Base-by-base conservation (phyloP, 73 alveolate species). In the Stentor coeruleus region DNA sequence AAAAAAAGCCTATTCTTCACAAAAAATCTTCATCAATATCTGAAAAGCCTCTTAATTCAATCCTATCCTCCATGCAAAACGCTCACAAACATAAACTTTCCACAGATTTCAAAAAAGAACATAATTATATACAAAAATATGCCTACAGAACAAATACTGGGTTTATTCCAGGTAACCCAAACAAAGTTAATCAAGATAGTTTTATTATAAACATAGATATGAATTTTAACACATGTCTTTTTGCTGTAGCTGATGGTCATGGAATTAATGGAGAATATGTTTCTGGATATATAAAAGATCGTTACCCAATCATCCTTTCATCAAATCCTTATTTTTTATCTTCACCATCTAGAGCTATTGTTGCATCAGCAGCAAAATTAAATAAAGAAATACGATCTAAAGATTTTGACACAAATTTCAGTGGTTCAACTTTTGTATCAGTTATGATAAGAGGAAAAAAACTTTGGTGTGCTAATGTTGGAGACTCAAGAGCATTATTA, bases 211-310 rank as follows among this genome's bases (percentile, higher is more conserved):
- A 26, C 28, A 6, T 26, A 28, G 41, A 26, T 60, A 6, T 28
- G 36, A 28, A 15, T 60, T 38, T 60, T 26, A 60, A n/a, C 28
- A 28, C 37, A 6, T 35, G 6, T 35, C 28, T 60, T 11, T 60
- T 28, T 26, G 80, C 58, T 60, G 80, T 60, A 11, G 80, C 80
- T 14, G 97, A 92, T 91, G 97, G 97, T 26, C 97, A 92, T 81
- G 97, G 97, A 2, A 86, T 90, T 3, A 80, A 87, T 87, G 97
- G 97, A 2, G 95, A 92, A 84, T 76, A 82, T 87, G 90, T 87
- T 3, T 85, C 92, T 26, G 76, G 77, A 11, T 87, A 83, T 41
- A 31, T 87, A 31, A 81, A 83, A 74, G 66, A 84, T 83, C 81
- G 86, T 1, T 49, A 83, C 28, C 80, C 80, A 14, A 6, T 26